Evolutionary conservation across 352 stramenopile genomes (phyloP).

Genomic region (Phytophthora nicotianae): DNA sequence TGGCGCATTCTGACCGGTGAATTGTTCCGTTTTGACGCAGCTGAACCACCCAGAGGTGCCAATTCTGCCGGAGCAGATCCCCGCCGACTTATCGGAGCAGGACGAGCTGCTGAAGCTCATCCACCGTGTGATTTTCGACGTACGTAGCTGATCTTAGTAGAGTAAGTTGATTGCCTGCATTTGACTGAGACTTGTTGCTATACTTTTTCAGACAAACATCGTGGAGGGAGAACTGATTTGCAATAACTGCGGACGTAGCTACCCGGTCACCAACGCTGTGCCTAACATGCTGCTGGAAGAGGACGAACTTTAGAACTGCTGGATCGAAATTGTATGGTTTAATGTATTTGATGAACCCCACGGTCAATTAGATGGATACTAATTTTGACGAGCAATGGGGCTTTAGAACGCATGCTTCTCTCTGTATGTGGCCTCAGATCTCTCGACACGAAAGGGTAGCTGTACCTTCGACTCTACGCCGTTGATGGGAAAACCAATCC

Average conservation of each 20-base stretch:
- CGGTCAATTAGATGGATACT: too few species aligned
- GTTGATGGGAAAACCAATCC: too few species aligned
- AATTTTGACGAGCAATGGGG: too few species aligned
- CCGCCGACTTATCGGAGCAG: conserved; percentile 54
- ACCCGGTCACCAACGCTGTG: conserved; percentile 79
- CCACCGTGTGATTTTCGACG: conserved; percentile 83
- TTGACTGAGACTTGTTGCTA: conserved; percentile 1
- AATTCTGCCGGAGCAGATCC: conserved; percentile 68
- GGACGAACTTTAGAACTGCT: conserved; percentile 76
- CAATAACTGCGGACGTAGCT: conserved; percentile 85
- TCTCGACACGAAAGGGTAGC: too few species aligned
- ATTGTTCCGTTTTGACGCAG: conserved; percentile 28
- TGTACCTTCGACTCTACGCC: too few species aligned
- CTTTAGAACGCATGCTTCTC: too few species aligned
- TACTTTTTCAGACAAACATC: conserved; percentile 69
- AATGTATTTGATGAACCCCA: conserved; percentile 27
- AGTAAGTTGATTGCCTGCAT: not conserved
- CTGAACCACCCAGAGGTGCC: conserved; percentile 83
- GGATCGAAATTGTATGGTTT: conserved; percentile 19
- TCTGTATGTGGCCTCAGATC: too few species aligned
- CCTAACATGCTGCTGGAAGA: conserved; percentile 89
- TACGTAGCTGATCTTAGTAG: conserved; percentile 35
- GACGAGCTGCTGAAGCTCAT: conserved; percentile 80
- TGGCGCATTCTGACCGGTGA: not conserved
- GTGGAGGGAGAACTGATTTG: conserved; percentile 84